These are phyloP conservation scores for Parietichytrium sp. DNA, from an alignment of 108 stramenopile species.

Conservation along the genomic window DNA sequence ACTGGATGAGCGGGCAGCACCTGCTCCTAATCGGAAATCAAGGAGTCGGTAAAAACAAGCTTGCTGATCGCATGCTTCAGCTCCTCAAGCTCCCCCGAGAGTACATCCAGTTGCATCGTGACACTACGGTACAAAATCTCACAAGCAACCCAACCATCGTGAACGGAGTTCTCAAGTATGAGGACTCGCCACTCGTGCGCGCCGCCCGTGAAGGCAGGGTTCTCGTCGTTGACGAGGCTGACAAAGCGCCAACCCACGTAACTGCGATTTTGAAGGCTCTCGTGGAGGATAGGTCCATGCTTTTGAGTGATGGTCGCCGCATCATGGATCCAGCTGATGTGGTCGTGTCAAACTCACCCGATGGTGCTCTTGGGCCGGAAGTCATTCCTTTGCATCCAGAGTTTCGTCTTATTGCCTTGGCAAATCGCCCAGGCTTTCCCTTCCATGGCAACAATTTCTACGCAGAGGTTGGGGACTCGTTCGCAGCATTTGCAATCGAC, in stretches of 20 bases:
- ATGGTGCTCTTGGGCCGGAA: background rate
- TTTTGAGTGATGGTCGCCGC: conserved; percentile 71
- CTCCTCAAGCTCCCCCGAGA: conserved; percentile 73
- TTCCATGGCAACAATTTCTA: conserved; percentile 83
- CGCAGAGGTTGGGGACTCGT: conserved; percentile 73
- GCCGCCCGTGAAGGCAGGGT: conserved; percentile 72
- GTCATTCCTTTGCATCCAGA: conserved; percentile 70
- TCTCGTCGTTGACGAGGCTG: conserved; percentile 83
- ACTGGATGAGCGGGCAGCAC: conserved; percentile 65
- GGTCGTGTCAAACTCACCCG: conserved; percentile 38
- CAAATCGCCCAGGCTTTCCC: conserved; percentile 80
- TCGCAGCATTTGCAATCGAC: conserved; percentile 66
- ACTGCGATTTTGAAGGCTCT: conserved; percentile 76
- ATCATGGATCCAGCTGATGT: conserved; percentile 49
- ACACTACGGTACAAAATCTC: conserved; percentile 74
- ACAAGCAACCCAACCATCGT: conserved; percentile 66
- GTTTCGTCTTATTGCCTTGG: conserved; percentile 73
- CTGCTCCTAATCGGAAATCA: conserved; percentile 77
- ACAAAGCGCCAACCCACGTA: conserved; percentile 83
- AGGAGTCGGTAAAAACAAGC: conserved; percentile 85
- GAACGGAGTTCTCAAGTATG: conserved; percentile 68
- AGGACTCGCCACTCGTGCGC: conserved; percentile 76
- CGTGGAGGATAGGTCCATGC: conserved; percentile 79
- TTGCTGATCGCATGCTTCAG: conserved; percentile 70
- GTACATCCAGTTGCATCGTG: conserved; percentile 85